Base-by-base conservation (phyloP, 441 rosid genomes). In the Bocquillonia castaneifolia region DNA sequence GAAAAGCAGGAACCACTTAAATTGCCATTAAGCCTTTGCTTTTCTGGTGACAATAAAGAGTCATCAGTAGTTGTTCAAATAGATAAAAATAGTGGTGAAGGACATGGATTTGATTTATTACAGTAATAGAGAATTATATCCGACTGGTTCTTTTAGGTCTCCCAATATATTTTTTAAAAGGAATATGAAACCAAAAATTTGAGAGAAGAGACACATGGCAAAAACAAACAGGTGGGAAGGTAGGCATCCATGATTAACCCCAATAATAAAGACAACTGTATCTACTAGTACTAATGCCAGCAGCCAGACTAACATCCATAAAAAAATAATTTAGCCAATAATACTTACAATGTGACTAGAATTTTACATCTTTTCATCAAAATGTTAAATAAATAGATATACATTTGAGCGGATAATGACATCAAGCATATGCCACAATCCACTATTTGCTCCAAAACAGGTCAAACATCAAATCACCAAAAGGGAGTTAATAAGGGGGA, bases 401-500 rank as follows among this genome's bases (percentile, higher is more conserved):
- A 60, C 75, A 68, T 64, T 67, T 75, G 67, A 67, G 73, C 34
- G 53, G 66, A 75, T 63, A 77, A 77, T 70, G 82, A 74, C 82
- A 77, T 78, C 78, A 77, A 69, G 63, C 64, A 83, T 54, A 84
- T 59, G 82, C 78, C 81, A 64, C 62, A 45, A 66, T 66, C 79
- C 84, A 80, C 72, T 76, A 74, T 77, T 72, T 74, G 79, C 72
- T 63, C 73, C 56, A 67, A 51, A 71, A 36, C 66, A 64, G 79
- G 77, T 76, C 77, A 78, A 60, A 76, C 50, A 80, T 84, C 88
- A 81, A 77, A 77, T 84, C 72, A 63, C 60, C n/a, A 36, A 70
- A 61, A 70, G 51, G 28, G n/a, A 59, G 32, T 10, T 17, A 74
- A 67, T 67, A 55, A 31, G 55, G 42, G 32, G 39, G 44, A 40